phyloP scores from a whole-genome alignment of 441 rosid species.

The Hypseocharis bilobata region DNA sequence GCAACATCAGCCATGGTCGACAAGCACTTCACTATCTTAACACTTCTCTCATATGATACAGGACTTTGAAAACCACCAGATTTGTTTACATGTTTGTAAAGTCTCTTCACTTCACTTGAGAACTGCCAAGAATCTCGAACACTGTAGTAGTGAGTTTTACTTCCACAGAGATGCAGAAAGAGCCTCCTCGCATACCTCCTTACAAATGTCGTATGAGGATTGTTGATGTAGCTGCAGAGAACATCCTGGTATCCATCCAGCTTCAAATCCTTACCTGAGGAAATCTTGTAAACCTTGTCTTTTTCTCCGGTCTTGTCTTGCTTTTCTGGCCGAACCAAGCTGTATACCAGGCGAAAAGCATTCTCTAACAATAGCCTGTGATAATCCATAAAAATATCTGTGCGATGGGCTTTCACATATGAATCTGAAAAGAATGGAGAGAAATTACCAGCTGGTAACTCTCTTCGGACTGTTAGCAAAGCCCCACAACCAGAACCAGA shows the following conservation, averaged over 20 bases:
- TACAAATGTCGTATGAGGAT: slow-evolving; percentile 87
- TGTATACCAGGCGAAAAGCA: slow-evolving; percentile 84
- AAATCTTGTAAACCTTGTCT: slow-evolving; percentile 60
- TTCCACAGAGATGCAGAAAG: slow-evolving; percentile 96
- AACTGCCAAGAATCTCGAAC: slow-evolving; percentile 98
- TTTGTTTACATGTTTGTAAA: slow-evolving; percentile 82
- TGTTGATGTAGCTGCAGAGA: slow-evolving; percentile 94
- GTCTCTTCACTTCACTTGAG: slow-evolving; percentile 78
- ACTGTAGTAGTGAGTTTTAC: slow-evolving; percentile 95
- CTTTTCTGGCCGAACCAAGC: slow-evolving; percentile 95
- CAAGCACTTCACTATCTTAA: slow-evolving; percentile 88
- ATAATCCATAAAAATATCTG: slow-evolving; percentile 87
- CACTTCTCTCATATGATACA: slow-evolving; percentile 89
- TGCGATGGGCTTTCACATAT: slow-evolving; percentile 86
- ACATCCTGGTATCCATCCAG: slow-evolving; percentile 96
- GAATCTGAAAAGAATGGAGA: slow-evolving; percentile 99
- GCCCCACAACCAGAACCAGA: slow-evolving; percentile 97
- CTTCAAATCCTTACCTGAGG: slow-evolving; percentile 79
- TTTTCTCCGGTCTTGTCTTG: slow-evolving; percentile 93
- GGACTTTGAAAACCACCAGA: slow-evolving; percentile 89
- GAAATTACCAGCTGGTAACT: slow-evolving; percentile 90
- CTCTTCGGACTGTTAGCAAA: slow-evolving; percentile 77
- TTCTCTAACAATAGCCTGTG: slow-evolving; percentile 89
- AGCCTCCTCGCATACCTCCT: slow-evolving; percentile 98
- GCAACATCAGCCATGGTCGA: slow-evolving; percentile 96